Evolutionary conservation across 2,329 filamentous ascomycete genomes (phyloP).

Genomic region (Bimuria novae-zelandiae): DNA sequence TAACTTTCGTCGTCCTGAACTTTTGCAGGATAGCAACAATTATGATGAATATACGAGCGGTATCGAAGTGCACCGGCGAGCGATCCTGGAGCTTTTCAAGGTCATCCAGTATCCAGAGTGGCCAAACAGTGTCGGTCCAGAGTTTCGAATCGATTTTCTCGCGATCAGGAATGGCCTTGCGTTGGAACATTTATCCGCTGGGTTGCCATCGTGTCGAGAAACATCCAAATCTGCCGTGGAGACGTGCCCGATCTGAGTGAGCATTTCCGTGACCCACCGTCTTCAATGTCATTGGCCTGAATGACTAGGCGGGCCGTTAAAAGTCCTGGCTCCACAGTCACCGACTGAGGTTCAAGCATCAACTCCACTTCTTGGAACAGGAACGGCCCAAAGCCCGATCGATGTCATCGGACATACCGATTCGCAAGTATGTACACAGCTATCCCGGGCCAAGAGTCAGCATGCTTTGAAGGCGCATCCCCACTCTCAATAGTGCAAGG

Average conservation of each 20-base stretch:
- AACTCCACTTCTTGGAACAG: not conserved
- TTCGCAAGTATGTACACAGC: too few relatives aligned
- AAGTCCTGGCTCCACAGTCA: not conserved
- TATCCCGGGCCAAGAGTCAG: too few relatives aligned
- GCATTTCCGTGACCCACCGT: not conserved
- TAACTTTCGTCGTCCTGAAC: slow-evolving; percentile 3
- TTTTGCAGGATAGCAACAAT: not conserved
- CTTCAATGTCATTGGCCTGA: slow-evolving; percentile 12
- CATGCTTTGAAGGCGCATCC: not conserved
- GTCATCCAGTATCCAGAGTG: slow-evolving; percentile 12
- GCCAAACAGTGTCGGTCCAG: slow-evolving; percentile 7
- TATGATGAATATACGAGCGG: not conserved
- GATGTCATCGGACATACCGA: too few relatives aligned
- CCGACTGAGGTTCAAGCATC: not conserved
- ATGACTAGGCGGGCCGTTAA: slow-evolving; percentile 9
- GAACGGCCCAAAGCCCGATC: too few relatives aligned
- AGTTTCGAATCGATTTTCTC: slow-evolving; percentile 14
- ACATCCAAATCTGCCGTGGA: slow-evolving; percentile 11
- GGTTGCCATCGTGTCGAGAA: slow-evolving; percentile 13
- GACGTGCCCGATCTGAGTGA: slow-evolving; percentile 13
- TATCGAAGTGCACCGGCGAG: slow-evolving; percentile 11
- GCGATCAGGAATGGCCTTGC: slow-evolving; percentile 13
- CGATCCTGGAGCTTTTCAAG: slow-evolving; percentile 16
- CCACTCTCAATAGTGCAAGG: not conserved
- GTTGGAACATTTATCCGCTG: slow-evolving; percentile 16